Evolutionary conservation across 352 stramenopile species (phyloP), one percentile per base, ranked within the genome.

Genomic region (Globisporangium lucens): DNA sequence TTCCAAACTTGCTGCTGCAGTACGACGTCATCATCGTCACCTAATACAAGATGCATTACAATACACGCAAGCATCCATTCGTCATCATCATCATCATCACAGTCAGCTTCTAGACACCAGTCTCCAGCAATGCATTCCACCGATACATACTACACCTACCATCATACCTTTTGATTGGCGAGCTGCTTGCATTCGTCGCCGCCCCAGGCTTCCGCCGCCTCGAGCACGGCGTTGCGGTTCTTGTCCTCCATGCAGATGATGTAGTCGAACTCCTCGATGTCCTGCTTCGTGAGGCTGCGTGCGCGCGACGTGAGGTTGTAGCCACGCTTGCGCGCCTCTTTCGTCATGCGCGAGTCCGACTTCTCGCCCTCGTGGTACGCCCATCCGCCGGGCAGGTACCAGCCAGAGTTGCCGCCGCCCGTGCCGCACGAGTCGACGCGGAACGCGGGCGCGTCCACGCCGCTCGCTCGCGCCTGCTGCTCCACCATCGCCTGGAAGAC

Each of bases 201-300:
- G n/a, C 88, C 90, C 90, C 90, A 97, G 41, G 87, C 73, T 12
- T 88, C 67, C 1, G 89, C 90, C 0, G 90, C 90, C 63, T 95
- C 88, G 27, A 94, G 66, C 67, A 97, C 88, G 2, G 88, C 87
- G n/a, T 66, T 53, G 46, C 79, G 79, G 77, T 97, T 97, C 74
- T 88, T 89, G 63, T 83, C 73, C 63, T 97, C 90, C 90, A 97
- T 97, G 67, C 86, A 94, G 35, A 97, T 82, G 69, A 97, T 95
- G 65, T 93, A 84, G 67, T 97, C 89, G 57, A 97, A 95, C 13
- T 85, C 69, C 10, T 91, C 72, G 46, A 97, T 77, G 51, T 97
- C 90, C 38, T 78, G 43, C 7, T 67, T 70, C n/a, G 72, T 85
- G 9, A 97, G 76, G 27, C 89, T 85, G 22, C 89, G 85, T 24